Percentiles rank a stretch among this genome's conserved stretches.
Conservation (phyloP, 176 grass and related monocot species). For the Phoenix roebelenii region DNA sequence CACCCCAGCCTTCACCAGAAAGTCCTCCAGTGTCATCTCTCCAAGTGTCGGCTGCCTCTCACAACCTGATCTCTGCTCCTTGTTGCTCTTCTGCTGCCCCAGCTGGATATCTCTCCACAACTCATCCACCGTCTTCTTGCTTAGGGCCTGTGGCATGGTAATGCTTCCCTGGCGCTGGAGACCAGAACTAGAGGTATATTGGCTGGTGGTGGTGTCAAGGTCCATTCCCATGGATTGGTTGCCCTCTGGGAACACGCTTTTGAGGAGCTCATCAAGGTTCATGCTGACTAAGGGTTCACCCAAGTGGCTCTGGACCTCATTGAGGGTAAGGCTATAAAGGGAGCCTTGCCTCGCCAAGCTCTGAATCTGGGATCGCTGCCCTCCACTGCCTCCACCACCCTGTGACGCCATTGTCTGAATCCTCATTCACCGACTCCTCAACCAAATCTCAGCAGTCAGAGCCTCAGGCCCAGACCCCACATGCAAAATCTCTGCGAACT, state of each 20-base stretch:
- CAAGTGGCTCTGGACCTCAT: constrained; percentile 59
- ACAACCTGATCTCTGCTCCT: background rate
- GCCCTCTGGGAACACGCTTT: constrained; percentile 31
- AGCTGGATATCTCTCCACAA: constrained; percentile 77
- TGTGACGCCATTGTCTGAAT: constrained; percentile 51
- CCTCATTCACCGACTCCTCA: constrained; percentile 27
- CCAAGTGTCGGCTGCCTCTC: constrained; percentile 32
- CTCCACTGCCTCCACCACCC: constrained; percentile 9
- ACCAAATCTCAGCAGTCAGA: background rate
- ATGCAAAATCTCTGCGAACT: background rate
- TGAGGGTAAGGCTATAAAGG: constrained; percentile 52
- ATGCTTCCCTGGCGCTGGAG: constrained; percentile 13
- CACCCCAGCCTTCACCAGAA: constrained; percentile 41
- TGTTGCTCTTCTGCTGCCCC: constrained; percentile 18
- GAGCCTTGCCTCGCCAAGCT: constrained; percentile 46
- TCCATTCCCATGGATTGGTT: background rate
- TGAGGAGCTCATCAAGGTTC: constrained; percentile 61
- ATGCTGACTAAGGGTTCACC: constrained; percentile 75
- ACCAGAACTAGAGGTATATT: background rate
- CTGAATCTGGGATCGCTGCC: constrained; percentile 2
- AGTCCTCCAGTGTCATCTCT: constrained; percentile 86
- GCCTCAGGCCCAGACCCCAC: background rate
- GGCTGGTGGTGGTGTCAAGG: background rate
- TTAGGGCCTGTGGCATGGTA: constrained; percentile 7
- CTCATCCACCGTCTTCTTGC: constrained; percentile 61